These are phyloP conservation scores for Panicum hallii DNA, from an alignment of 202 grass and related monocot genomes.

Conservation along the genomic window DNA sequence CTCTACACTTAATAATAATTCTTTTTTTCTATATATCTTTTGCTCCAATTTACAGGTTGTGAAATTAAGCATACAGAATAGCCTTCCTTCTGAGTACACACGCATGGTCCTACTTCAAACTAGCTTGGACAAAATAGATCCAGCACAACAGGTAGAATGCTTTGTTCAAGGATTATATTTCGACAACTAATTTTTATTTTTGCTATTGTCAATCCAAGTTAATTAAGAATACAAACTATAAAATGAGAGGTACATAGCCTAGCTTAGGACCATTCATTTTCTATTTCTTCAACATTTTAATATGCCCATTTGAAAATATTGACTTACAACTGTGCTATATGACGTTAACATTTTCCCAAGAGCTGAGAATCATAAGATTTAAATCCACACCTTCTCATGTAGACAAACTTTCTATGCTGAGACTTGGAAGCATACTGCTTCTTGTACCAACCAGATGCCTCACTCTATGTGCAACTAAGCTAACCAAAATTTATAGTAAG, in stretches of 20 bases:
- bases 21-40: slow-evolving; percentile 19
- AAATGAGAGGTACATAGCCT: background rate
- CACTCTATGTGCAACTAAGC: background rate
- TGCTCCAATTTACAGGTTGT: slow-evolving; percentile 57
- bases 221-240: background rate
- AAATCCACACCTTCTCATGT: background rate
- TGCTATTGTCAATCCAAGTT: background rate
- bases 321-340: background rate
- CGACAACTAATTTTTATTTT: background rate
- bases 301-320: background rate
- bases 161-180: background rate
- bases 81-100: slow-evolving; percentile 85
- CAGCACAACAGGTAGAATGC: slow-evolving; percentile 59
- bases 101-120: slow-evolving; percentile 67
- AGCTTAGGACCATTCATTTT: background rate
- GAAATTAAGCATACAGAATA: slow-evolving; percentile 85
- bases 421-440: background rate
- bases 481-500: background rate
- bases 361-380: background rate
- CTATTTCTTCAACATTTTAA: background rate
- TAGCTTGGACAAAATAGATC: slow-evolving; percentile 65
- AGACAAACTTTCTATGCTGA: background rate
- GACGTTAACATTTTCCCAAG: background rate
- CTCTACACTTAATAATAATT: background rate
- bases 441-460: slow-evolving; percentile 13